Percentiles rank a stretch among this genome's conserved stretches.
phyloP scores from a whole-genome alignment of 2,329 filamentous ascomycete genomes.

The Calycina herbarum region DNA sequence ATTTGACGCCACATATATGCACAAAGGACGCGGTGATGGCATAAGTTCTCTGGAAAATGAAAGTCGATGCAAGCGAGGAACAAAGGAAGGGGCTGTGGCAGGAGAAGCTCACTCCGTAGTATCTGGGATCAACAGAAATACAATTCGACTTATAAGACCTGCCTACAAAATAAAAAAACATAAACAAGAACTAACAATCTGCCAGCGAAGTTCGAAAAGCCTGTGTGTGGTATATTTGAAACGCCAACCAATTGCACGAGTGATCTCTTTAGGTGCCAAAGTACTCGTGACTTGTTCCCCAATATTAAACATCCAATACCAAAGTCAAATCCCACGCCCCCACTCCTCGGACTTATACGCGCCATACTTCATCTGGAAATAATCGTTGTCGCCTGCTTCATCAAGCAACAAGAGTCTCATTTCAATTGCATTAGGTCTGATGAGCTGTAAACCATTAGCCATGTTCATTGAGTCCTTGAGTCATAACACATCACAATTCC shows the following conservation, averaged over 20 bases:
- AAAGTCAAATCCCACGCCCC: slow-evolving; percentile 15
- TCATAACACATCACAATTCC: background rate
- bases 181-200: no score
- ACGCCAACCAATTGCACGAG: background rate
- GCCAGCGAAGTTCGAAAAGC: background rate
- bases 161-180: background rate
- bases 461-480: background rate
- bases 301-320: background rate
- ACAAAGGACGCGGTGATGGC: no score
- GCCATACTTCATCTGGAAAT: slow-evolving; percentile 31
- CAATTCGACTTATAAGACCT: background rate
- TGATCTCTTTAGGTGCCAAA: background rate
- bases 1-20: no score
- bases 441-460: slow-evolving; percentile 13
- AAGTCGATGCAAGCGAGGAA: background rate
- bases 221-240: background rate
- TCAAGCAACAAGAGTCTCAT: slow-evolving; percentile 28
- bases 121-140: background rate
- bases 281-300: background rate
- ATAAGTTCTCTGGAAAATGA: background rate
- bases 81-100: background rate
- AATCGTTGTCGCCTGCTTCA: slow-evolving; percentile 29
- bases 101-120: background rate
- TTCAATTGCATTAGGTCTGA: slow-evolving; percentile 28
- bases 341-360: slow-evolving; percentile 29